Conservation (phyloP, 2,329 filamentous ascomycete genomes). For the Trichoderma lentiforme region DNA sequence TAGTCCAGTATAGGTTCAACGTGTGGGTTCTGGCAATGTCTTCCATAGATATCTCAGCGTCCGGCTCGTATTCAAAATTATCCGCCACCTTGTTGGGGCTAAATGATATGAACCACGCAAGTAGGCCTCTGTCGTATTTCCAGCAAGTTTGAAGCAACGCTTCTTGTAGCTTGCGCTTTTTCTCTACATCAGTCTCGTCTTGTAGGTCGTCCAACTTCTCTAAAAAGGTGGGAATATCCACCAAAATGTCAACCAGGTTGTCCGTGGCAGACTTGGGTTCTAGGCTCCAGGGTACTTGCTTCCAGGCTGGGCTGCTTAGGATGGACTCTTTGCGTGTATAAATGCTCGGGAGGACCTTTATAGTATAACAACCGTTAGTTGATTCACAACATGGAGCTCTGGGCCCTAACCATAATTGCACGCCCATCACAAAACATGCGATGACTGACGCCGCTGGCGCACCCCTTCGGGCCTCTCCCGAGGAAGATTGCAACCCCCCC, state of each 20-base stretch:
- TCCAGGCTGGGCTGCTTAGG: background rate
- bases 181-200: background rate
- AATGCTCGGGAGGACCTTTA: background rate
- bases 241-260: background rate
- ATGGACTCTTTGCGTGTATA: background rate
- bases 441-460: background rate
- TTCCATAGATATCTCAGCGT: background rate
- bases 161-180: background rate
- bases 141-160: background rate
- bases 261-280: background rate
- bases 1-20: background rate
- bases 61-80: background rate
- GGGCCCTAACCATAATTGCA: background rate
- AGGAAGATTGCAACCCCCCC: background rate
- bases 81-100: background rate
- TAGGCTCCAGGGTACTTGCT: background rate
- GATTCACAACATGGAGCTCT: background rate
- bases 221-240: background rate
- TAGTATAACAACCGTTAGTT: background rate
- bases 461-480: background rate
- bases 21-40: background rate
- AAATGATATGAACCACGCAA: background rate
- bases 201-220: background rate
- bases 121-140: background rate
- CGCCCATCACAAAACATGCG: background rate